A percentile compares a stretch with the other conserved stretches of the same genome.
These are phyloP conservation scores for Lumnitzera littorea DNA, from an alignment of 345 rosid species.

Conservation along the genomic window DNA sequence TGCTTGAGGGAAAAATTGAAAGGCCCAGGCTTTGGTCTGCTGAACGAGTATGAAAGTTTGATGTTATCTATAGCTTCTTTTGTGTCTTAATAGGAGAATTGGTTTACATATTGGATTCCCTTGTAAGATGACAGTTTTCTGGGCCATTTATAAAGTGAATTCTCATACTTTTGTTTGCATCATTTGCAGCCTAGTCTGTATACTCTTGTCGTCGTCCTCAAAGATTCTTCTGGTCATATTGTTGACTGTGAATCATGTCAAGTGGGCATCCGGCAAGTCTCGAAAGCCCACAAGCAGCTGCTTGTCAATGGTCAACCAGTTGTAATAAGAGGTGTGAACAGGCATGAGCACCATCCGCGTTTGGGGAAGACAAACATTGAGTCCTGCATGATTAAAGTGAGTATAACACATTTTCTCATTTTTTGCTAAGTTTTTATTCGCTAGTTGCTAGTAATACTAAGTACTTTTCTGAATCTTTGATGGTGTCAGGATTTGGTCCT, in stretches of 20 bases:
- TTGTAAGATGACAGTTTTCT: background rate
- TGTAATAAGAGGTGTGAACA: constrained; percentile 85
- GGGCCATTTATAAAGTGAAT: background rate
- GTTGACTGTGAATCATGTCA: constrained; percentile 91
- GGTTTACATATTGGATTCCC: no score
- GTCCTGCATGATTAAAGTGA: constrained; percentile 95
- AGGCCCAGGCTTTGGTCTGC: constrained; percentile 94
- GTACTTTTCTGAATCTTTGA: constrained; percentile 1
- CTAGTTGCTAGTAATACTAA: background rate
- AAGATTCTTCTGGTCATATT: constrained; percentile 63
- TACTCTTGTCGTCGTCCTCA: constrained; percentile 67
- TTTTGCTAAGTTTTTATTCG: background rate
- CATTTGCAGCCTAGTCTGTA: constrained; percentile 78
- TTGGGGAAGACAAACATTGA: constrained; percentile 93
- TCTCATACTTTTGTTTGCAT: constrained; percentile 12
- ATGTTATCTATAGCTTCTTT: background rate
- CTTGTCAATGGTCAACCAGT: constrained; percentile 91
- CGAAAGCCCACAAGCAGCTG: constrained; percentile 83
- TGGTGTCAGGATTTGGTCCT: constrained; percentile 68
- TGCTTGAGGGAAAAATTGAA: constrained; percentile 67
- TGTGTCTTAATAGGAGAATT: no score
- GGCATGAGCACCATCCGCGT: constrained; percentile 99
- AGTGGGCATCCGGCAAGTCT: constrained; percentile 78
- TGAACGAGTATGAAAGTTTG: constrained; percentile 59
- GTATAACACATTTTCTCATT: background rate